Evolutionary conservation across 2,329 filamentous ascomycete species (phyloP).

Genomic region (Cladophialophora yegresii): DNA sequence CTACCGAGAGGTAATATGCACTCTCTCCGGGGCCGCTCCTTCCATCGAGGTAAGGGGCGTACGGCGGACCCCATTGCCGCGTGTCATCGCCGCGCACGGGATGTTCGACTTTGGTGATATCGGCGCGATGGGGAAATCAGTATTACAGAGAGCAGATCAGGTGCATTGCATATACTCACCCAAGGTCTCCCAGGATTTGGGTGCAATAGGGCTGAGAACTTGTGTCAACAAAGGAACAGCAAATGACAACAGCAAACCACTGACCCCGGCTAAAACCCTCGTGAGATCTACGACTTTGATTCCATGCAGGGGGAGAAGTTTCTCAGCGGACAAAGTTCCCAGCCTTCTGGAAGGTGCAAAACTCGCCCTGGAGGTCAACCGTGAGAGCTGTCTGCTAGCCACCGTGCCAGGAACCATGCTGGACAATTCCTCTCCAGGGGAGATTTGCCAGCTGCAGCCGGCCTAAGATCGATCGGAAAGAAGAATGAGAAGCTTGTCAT

Average conservation of each 20-base stretch:
- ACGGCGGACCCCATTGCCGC: not conserved
- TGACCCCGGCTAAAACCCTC: not conserved
- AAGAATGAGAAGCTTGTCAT: not conserved
- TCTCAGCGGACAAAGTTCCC: not conserved
- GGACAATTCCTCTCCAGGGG: not conserved
- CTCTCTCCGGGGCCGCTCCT: not conserved
- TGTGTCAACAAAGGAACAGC: not conserved
- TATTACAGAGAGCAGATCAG: not conserved
- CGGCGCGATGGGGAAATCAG: not conserved
- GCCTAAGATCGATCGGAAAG: not conserved
- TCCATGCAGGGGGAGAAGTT: not conserved
- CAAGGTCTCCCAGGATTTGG: not conserved
- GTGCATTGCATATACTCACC: not conserved
- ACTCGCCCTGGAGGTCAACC: not conserved
- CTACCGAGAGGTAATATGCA: not conserved
- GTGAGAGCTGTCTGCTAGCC: not conserved
- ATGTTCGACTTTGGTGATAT: not conserved
- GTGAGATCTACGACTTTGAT: not conserved
- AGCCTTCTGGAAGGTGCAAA: not conserved
- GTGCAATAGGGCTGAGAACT: not conserved
- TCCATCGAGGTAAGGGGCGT: not conserved
- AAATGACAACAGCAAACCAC: not conserved
- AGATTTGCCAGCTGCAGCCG: not conserved
- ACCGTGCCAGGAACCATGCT: not conserved
- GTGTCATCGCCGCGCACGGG: not conserved